Evolutionary conservation across 164 flowering plant genomes (phyloP).

Genomic region (Vitis labrusca): DNA sequence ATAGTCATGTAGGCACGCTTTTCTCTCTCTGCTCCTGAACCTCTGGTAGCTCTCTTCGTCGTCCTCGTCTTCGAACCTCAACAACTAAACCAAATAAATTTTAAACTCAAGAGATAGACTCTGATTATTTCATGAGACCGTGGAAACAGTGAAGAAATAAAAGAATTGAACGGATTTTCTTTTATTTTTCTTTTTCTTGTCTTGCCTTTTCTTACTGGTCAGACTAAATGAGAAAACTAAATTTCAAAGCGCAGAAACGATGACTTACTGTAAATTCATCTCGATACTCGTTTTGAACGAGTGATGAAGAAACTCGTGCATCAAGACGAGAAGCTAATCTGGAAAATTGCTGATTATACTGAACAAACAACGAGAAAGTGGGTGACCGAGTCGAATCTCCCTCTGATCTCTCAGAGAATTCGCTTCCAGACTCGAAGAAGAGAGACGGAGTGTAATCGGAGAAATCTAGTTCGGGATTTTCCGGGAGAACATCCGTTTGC

Average conservation of each 20-base stretch:
- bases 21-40: slow-evolving; percentile 75
- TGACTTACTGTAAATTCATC: slow-evolving; percentile 37
- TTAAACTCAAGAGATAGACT: background rate
- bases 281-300: slow-evolving; percentile 19
- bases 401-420: slow-evolving; percentile 62
- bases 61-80: slow-evolving; percentile 60
- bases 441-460: slow-evolving; percentile 53
- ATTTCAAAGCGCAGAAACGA: background rate
- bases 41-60: slow-evolving; percentile 70
- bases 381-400: slow-evolving; percentile 47
- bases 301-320: slow-evolving; percentile 1
- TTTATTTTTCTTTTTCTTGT: too few species aligned
- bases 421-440: slow-evolving; percentile 50
- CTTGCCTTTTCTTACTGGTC: background rate
- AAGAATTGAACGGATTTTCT: background rate
- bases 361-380: slow-evolving; percentile 49
- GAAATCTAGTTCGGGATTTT: slow-evolving; percentile 29
- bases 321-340: slow-evolving; percentile 26
- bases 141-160: background rate
- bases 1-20: slow-evolving; percentile 40
- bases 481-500: slow-evolving; percentile 37
- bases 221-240: background rate
- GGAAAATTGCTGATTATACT: slow-evolving; percentile 49
- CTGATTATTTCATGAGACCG: too few species aligned
- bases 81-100: slow-evolving; percentile 22